Conservation (phyloP, 208 protist species). For the Entamoeba moshkovskii region DNA sequence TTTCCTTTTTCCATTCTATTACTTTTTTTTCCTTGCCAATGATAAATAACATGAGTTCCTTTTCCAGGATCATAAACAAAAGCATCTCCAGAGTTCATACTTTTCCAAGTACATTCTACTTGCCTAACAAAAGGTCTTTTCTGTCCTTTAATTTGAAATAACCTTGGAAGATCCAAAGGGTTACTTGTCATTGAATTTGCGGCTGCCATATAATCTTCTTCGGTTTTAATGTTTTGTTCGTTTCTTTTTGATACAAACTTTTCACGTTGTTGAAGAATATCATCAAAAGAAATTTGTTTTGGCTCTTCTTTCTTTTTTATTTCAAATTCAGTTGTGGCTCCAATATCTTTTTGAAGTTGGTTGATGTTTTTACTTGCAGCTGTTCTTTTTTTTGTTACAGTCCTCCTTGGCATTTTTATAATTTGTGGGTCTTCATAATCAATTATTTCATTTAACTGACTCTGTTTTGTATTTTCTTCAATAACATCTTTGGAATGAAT, state of each 20-base stretch:
- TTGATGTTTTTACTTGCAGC: background rate
- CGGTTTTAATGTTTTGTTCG: background rate
- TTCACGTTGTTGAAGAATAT: background rate
- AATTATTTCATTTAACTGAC: background rate
- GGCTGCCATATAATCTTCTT: background rate
- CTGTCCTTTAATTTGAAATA: background rate
- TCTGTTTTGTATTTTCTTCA: too few species aligned
- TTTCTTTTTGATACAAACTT: background rate
- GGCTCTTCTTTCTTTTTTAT: background rate
- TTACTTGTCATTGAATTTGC: background rate
- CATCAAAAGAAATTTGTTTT: background rate
- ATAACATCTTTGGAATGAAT: too few species aligned
- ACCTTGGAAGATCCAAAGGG: background rate
- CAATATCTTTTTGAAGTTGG: background rate
- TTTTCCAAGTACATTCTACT: background rate
- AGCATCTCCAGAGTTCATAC: background rate
- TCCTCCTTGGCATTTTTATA: background rate
- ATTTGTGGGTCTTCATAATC: background rate
- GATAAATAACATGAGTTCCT: background rate
- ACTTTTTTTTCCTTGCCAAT: background rate
- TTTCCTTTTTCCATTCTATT: constrained; percentile 1
- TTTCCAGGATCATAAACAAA: background rate
- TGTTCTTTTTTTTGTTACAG: background rate
- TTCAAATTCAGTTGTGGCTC: background rate
- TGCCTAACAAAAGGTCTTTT: background rate